phyloP scores from a whole-genome alignment of 2,329 filamentous ascomycete genomes.

The Penicillium sp. region DNA sequence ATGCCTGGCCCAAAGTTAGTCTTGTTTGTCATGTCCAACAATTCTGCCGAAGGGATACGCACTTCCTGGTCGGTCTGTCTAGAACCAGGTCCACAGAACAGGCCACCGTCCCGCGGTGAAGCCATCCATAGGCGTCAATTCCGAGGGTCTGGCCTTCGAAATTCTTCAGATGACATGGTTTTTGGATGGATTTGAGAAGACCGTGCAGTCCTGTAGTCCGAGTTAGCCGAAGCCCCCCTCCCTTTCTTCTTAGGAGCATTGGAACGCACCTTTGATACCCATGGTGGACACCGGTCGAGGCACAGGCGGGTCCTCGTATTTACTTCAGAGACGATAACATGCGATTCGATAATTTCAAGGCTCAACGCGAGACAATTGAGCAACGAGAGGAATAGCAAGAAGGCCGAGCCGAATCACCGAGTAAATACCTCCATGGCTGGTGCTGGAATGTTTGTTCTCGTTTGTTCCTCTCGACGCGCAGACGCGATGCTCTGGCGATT shows the following conservation, averaged over 20 bases:
- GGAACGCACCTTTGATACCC: constrained; percentile 50
- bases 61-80: constrained; percentile 86
- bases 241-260: constrained; percentile 1
- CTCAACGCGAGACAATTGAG: constrained; percentile 9
- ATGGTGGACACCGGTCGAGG: constrained; percentile 38
- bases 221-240: constrained; percentile 9
- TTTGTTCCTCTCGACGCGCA: constrained; percentile 36
- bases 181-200: constrained; percentile 94
- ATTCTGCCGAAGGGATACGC: constrained; percentile 33
- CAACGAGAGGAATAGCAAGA: constrained; percentile 11
- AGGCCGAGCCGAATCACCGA: constrained; percentile 11
- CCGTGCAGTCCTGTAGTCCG: constrained; percentile 73
- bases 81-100: constrained; percentile 91
- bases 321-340: constrained; percentile 30
- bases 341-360: constrained; percentile 10
- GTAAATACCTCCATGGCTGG: constrained; percentile 28
- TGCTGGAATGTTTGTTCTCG: constrained; percentile 39
- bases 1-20: constrained; percentile 62
- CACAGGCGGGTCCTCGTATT: constrained; percentile 35
- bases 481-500: constrained; percentile 30
- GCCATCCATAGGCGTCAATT: constrained; percentile 98
- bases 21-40: neutral
- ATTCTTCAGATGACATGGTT: constrained; percentile 81
- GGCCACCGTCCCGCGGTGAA: constrained; percentile 87
- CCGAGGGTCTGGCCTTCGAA: constrained; percentile 86